A percentile compares a stretch with the other conserved stretches of the same genome.
These are phyloP conservation scores for Madurella fahalii DNA, from an alignment of 2,329 filamentous ascomycete genomes.

Conservation along the genomic window DNA sequence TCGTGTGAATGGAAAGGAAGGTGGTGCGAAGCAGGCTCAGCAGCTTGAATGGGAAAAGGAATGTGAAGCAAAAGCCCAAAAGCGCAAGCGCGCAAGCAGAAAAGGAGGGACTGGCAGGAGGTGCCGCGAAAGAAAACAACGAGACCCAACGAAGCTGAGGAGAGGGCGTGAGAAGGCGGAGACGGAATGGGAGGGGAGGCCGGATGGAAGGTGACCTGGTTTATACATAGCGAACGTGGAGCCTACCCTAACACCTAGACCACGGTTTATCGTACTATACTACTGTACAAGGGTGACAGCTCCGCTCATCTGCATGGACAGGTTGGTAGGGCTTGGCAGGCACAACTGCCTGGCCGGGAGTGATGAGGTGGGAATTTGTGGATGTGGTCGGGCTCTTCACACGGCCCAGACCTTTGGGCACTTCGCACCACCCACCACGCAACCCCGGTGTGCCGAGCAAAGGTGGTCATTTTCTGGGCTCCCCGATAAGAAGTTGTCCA, in stretches of 20 bases:
- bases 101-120: constrained; percentile 22
- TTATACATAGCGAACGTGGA: constrained; percentile 8
- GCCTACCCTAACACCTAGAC: too few species aligned
- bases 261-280: too few species aligned
- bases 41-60: constrained; percentile 24
- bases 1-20: constrained; percentile 22
- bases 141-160: constrained; percentile 23
- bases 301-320: constrained; percentile 10
- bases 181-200: constrained; percentile 1
- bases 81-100: constrained; percentile 4
- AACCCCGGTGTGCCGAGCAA: too few species aligned
- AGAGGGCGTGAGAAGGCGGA: constrained; percentile 7
- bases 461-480: too few species aligned
- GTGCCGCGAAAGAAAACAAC: constrained; percentile 22
- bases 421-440: too few species aligned
- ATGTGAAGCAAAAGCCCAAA: constrained; percentile 12
- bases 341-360: not conserved
- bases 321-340: constrained; percentile 8
- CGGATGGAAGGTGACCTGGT: not conserved
- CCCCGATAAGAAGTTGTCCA: too few species aligned
- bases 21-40: constrained; percentile 27
- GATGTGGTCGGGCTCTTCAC: not conserved
- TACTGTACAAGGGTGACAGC: constrained; percentile 10
- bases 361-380: not conserved
- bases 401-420: not conserved